These are phyloP conservation scores for Malus sieversii DNA, from an alignment of 306 rosid species.

Conservation along the genomic window DNA sequence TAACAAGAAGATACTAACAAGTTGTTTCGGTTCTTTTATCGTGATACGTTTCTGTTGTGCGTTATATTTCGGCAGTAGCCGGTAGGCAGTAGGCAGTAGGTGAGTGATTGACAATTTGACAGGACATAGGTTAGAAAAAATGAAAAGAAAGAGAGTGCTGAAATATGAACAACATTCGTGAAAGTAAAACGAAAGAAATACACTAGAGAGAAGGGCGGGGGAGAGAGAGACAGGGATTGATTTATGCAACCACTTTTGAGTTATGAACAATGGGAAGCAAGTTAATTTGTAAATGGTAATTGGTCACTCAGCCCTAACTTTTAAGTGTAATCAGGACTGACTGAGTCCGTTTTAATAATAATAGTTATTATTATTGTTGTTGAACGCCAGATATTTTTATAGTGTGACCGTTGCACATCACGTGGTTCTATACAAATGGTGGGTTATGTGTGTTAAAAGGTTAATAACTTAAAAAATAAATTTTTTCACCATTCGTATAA, in stretches of 20 bases:
- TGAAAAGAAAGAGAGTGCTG: background rate
- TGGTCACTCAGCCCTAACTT: background rate
- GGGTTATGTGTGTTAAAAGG: too few species aligned
- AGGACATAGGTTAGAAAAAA: slow-evolving; percentile 35
- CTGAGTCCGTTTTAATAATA: background rate
- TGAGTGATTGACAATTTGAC: slow-evolving; percentile 34
- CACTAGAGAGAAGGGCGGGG: background rate
- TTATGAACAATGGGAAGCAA: slow-evolving; percentile 22
- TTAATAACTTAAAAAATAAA: too few species aligned
- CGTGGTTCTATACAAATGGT: accelerated
- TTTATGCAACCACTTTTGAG: slow-evolving; percentile 39
- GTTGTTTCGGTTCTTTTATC: background rate
- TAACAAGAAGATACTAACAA: slow-evolving; percentile 30
- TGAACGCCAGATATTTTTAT: too few species aligned
- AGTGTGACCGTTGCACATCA: too few species aligned
- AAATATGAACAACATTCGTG: slow-evolving; percentile 20
- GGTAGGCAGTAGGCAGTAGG: slow-evolving; percentile 26
- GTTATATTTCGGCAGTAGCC: slow-evolving; percentile 23
- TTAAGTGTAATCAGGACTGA: background rate
- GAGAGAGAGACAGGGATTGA: slow-evolving; percentile 25
- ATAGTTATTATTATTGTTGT: too few species aligned
- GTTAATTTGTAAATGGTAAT: slow-evolving; percentile 39
- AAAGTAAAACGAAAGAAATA: slow-evolving; percentile 23
- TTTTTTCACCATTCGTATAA: too few species aligned
- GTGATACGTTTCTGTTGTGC: slow-evolving; percentile 17